Evolutionary conservation across 768 basidiomycete genomes (phyloP).

Genomic region (Trametes villosa): DNA sequence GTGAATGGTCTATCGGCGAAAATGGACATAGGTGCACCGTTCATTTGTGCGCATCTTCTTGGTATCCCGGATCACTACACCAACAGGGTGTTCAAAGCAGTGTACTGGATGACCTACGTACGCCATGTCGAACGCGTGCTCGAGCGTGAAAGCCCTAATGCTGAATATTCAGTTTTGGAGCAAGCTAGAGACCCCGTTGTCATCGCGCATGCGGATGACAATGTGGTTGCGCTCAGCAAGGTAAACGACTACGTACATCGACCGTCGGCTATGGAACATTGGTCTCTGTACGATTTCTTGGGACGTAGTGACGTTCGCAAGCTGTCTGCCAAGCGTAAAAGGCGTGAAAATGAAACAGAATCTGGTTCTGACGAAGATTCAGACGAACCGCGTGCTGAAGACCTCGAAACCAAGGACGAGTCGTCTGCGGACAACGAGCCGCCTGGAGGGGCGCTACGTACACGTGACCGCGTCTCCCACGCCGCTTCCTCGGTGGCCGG

Average conservation of each 20-base stretch:
- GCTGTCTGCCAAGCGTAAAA: neutral
- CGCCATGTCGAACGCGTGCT: neutral
- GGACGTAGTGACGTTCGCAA: neutral
- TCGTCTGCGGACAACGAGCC: too few species aligned
- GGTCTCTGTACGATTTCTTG: neutral
- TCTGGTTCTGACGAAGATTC: too few species aligned
- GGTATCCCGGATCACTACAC: conserved; percentile 22
- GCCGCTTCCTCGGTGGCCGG: too few species aligned
- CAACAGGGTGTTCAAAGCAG: conserved; percentile 3
- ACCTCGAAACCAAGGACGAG: too few species aligned
- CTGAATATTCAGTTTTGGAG: neutral
- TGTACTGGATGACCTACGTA: conserved; percentile 11
- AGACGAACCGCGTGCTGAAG: too few species aligned
- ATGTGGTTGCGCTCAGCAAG: neutral
- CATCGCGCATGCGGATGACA: neutral
- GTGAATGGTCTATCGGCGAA: neutral
- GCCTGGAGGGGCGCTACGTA: too few species aligned
- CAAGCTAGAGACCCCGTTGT: neutral
- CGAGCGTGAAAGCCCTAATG: neutral
- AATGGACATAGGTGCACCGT: conserved; percentile 14
- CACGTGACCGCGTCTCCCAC: too few species aligned
- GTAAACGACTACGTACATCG: neutral
- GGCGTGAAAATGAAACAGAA: too few species aligned
- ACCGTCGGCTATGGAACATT: neutral
- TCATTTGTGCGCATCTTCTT: conserved; percentile 14